Conservation (phyloP, 2,329 filamentous ascomycete species). For the Chrysoporthe deuterocubensis region DNA sequence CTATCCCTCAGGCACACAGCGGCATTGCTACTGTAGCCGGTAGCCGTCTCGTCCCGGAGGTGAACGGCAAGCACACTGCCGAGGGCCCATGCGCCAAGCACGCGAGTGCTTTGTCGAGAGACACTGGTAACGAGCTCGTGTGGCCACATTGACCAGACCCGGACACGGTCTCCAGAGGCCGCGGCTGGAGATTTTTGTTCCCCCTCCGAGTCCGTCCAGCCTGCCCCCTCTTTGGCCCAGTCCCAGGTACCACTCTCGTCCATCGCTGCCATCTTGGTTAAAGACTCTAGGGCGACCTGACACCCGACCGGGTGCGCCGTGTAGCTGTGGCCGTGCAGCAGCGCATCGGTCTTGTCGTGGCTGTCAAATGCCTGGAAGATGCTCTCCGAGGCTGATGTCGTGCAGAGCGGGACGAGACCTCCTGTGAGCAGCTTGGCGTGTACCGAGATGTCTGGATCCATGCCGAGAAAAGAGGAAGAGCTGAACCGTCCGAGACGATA, state of each 20-base stretch:
- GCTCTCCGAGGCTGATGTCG: conserved; percentile 73
- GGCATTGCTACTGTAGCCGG: conserved; percentile 53
- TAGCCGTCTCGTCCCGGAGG: conserved; percentile 45
- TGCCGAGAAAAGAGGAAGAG: conserved; percentile 69
- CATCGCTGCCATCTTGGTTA: conserved; percentile 63
- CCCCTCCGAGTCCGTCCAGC: too few species aligned
- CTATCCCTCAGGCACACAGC: conserved; percentile 48
- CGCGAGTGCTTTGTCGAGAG: conserved; percentile 1
- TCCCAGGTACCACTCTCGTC: conserved; percentile 47
- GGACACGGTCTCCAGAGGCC: too few species aligned
- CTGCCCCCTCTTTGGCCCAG: not conserved
- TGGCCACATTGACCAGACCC: too few species aligned
- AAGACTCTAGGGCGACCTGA: conserved; percentile 71
- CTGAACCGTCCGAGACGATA: conserved; percentile 78
- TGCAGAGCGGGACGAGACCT: conserved; percentile 76
- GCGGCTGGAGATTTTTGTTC: too few species aligned
- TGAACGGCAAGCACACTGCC: conserved; percentile 55
- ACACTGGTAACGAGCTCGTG: too few species aligned
- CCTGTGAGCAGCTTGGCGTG: conserved; percentile 86
- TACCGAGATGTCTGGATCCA: conserved; percentile 75
- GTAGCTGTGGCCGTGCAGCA: conserved; percentile 86
- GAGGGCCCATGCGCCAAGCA: conserved; percentile 10
- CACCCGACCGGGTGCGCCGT: conserved; percentile 84
- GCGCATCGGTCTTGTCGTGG: conserved; percentile 74
- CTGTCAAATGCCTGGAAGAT: conserved; percentile 75